Conservation (phyloP, 1,284 basidiomycete genomes). For the Trametes versicolor region DNA sequence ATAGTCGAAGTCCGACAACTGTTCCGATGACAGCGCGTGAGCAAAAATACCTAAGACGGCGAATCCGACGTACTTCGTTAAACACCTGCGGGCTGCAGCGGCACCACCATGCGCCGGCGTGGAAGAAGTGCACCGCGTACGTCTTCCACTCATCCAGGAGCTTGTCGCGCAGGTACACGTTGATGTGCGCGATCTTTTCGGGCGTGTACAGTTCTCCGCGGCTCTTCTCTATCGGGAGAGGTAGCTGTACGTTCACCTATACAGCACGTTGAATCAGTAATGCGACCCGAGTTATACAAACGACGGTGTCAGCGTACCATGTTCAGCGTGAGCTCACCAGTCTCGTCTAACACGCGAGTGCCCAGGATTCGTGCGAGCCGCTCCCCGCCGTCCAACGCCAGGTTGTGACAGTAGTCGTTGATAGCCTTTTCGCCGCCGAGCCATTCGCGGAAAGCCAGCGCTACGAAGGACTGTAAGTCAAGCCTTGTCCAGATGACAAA, state of each 20-base stretch:
- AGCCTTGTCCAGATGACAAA: too few relatives aligned
- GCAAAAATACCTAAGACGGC: too few relatives aligned
- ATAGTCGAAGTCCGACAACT: slow-evolving; percentile 61
- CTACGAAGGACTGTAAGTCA: slow-evolving; percentile 45
- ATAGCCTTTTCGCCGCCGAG: slow-evolving; percentile 90
- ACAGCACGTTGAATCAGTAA: not conserved
- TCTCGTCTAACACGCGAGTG: slow-evolving; percentile 71
- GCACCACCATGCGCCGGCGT: slow-evolving; percentile 76
- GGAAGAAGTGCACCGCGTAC: slow-evolving; percentile 57
- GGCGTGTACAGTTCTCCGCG: slow-evolving; percentile 31
- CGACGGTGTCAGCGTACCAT: slow-evolving; percentile 63
- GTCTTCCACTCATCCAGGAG: slow-evolving; percentile 56
- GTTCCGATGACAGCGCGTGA: not conserved
- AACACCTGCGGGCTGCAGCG: slow-evolving; percentile 79
- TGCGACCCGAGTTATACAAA: too few relatives aligned
- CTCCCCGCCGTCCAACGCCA: slow-evolving; percentile 80
- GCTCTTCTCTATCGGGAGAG: slow-evolving; percentile 38
- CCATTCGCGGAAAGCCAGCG: slow-evolving; percentile 81
- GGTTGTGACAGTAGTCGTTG: slow-evolving; percentile 76
- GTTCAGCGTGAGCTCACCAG: slow-evolving; percentile 68
- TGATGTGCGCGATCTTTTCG: slow-evolving; percentile 42
- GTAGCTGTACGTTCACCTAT: slow-evolving; percentile 51
- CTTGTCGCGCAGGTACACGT: slow-evolving; percentile 47
- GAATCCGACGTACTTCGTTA: slow-evolving; percentile 55
- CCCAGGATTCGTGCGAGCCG: slow-evolving; percentile 70